Evolutionary conservation across 306 rosid species (phyloP), one percentile per base, ranked within the genome.

Genomic region (Sicyos edulis): DNA sequence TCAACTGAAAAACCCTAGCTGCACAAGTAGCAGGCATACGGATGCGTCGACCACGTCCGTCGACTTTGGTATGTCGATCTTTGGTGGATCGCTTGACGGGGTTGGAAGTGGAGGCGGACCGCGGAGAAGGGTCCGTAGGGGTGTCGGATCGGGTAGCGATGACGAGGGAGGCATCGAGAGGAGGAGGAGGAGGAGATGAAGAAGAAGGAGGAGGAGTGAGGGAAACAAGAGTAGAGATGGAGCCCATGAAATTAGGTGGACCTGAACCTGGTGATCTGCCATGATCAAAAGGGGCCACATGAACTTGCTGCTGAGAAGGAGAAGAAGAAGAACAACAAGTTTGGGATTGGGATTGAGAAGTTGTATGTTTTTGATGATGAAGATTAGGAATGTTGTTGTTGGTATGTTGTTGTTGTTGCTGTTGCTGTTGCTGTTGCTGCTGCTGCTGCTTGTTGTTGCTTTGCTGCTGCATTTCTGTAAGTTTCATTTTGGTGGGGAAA

Each of bases 11-110:
- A 69, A 92, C 97, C 72, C 97, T 85, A 3, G 97, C 96, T 0
- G 97, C 97, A 44, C 97, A 92, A 0, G 97, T 82, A 0, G 96
- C 97, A 0, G 97, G 97, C 97, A 92, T 92, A 76, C 97, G 88
- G 74, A 92, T 92, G 44, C 97, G 82, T 3, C 97, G 83, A 8
- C 97, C 97, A 1, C 97, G 89, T 0, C 97, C 97, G 11, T 92
- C 97, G 0, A 92, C 97, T 37, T 92, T 92, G 0, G 96, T 92
- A 77, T 92, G 97, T 6, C 97, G 82, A 76, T 92, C 97, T 69
- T 89, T 92, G 37, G 96, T 86, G 55, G 97, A 92, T 75, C 95
- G 81, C 72, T 92, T 92, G 2, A 79, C 83, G 0, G 62, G 1
- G 15, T 67, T 16, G 10, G 62, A 19, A 4, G 71, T 50, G 8